Evolutionary conservation across 192 early-diverging fungal species (phyloP).

Genomic region (Coemansia sp.): DNA sequence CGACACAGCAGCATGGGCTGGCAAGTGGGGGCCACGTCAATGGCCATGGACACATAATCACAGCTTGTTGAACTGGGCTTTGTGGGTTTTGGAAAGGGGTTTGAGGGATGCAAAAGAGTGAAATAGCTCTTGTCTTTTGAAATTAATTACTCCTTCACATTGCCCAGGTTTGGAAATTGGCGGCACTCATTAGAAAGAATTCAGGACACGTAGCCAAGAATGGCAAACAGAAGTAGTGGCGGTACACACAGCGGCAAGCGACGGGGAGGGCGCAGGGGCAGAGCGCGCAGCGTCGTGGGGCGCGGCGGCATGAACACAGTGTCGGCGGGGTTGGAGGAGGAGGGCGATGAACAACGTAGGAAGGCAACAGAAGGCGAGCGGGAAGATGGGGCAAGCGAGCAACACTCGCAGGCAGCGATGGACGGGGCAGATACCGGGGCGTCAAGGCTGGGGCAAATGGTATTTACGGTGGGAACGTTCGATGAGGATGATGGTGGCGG

Average conservation of each 20-base stretch:
- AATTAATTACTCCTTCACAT: not conserved
- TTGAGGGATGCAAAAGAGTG: not conserved
- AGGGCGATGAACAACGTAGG: not conserved
- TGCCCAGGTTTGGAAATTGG: no score
- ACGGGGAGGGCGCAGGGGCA: conserved; percentile 15
- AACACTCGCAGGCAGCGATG: not conserved
- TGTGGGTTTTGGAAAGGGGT: not conserved
- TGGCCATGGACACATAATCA: not conserved
- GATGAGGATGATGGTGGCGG: conserved; percentile 37
- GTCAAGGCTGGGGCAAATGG: conserved; percentile 38
- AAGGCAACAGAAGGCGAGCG: not conserved
- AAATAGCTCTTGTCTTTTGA: not conserved
- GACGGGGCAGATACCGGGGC: not conserved
- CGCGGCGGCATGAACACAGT: conserved; percentile 2
- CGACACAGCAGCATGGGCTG: not conserved
- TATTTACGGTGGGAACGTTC: conserved; percentile 52
- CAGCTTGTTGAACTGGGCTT: not conserved
- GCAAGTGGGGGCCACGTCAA: not conserved
- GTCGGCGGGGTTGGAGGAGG: conserved; percentile 2
- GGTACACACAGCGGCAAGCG: conserved; percentile 18
- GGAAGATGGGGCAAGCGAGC: not conserved
- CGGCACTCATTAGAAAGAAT: no score
- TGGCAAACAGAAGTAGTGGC: conserved; percentile 31
- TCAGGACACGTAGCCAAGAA: conserved; percentile 4
- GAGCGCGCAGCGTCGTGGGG: conserved; percentile 7